These are phyloP conservation scores for Smithsoniella earleae DNA, from an alignment of 163 green algal genomes.

Conservation along the genomic window DNA sequence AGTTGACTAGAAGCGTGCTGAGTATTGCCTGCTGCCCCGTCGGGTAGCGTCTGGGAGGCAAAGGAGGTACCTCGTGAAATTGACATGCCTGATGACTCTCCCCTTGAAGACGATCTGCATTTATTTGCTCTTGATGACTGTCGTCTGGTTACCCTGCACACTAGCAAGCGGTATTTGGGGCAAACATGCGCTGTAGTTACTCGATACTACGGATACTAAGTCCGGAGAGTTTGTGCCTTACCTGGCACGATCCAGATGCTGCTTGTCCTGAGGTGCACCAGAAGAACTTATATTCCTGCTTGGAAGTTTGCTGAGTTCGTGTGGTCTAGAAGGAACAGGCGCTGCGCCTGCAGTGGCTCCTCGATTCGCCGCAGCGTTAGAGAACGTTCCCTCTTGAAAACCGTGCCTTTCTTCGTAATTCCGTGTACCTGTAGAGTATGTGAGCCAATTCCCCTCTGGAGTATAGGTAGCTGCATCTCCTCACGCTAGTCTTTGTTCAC, in stretches of 20 bases:
- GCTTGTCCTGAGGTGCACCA: background rate
- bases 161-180: no score
- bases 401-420: slow-evolving; percentile 15
- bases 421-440: slow-evolving; percentile 13
- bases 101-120: background rate
- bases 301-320: no score
- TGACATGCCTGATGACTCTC: background rate
- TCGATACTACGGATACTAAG: no score
- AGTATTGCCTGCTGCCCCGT: background rate
- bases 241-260: background rate
- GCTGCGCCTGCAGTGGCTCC: background rate
- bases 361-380: background rate
- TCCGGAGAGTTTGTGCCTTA: background rate
- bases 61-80: background rate
- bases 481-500: background rate
- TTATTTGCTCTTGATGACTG: background rate
- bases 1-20: background rate
- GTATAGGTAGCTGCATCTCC: background rate
- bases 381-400: background rate
- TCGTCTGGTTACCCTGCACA: background rate
- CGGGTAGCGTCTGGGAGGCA: background rate
- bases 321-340: no score
- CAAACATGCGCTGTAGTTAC: no score
- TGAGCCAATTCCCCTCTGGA: background rate
- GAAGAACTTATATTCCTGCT: no score